Evolutionary conservation across 2,329 filamentous ascomycete species (phyloP).

Genomic region (Cladosporium phlei): DNA sequence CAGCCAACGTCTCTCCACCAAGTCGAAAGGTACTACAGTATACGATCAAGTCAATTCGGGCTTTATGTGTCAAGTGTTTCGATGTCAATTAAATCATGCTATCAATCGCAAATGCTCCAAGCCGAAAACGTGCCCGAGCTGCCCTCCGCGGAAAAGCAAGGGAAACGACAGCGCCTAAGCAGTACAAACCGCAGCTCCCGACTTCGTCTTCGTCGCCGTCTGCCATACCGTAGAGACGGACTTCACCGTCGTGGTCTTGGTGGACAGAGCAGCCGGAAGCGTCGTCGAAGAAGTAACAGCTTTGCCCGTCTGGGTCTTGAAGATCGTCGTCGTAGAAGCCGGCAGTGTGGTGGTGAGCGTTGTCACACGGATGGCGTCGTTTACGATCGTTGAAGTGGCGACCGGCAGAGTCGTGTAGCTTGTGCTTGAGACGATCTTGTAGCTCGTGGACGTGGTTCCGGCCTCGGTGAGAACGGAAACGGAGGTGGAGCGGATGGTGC

Average conservation of each 20-base stretch:
- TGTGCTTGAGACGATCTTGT: conserved; percentile 18
- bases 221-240: conserved; percentile 17
- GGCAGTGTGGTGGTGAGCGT: conserved; percentile 24
- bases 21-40: too few species aligned
- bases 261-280: conserved; percentile 13
- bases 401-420: conserved; percentile 12
- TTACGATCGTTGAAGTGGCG: conserved; percentile 13
- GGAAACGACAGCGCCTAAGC: too few species aligned
- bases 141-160: too few species aligned
- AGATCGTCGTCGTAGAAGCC: conserved; percentile 16
- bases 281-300: conserved; percentile 13
- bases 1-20: too few species aligned
- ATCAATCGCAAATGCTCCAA: too few species aligned
- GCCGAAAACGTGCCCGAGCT: too few species aligned
- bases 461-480: conserved; percentile 2
- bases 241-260: conserved; percentile 21
- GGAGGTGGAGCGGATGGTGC: conserved; percentile 6
- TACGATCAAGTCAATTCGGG: too few species aligned
- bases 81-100: too few species aligned
- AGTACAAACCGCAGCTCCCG: conserved; percentile 18
- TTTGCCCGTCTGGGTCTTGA: conserved; percentile 15
- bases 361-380: conserved; percentile 18
- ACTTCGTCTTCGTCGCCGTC: conserved; percentile 20
- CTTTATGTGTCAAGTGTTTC: too few species aligned
- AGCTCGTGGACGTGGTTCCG: conserved; percentile 14